Conservation (phyloP, 2,329 filamentous ascomycete species). For the Cercospora citrullina region DNA sequence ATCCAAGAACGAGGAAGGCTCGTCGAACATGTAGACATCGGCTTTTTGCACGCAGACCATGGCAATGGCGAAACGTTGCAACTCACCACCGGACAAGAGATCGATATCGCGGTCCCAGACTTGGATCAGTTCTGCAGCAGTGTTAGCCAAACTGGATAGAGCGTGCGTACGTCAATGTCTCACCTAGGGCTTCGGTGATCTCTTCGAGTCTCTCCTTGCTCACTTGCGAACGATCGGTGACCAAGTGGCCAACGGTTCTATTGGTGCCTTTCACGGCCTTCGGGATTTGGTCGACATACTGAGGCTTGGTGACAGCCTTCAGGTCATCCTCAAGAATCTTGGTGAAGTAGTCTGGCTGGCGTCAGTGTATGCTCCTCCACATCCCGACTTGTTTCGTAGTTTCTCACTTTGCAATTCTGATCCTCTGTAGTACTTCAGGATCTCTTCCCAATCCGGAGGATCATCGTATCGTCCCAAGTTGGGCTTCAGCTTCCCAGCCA, state of each 20-base stretch:
- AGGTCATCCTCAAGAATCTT: conserved; percentile 96
- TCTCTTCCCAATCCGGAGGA: conserved; percentile 98
- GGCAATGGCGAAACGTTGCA: conserved; percentile 96
- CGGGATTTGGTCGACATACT: conserved; percentile 98
- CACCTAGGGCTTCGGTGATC: conserved; percentile 72
- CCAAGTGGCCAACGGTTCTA: conserved; percentile 75
- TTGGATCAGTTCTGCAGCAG: conserved; percentile 67
- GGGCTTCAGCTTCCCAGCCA: conserved; percentile 97
- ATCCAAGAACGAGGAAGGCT: conserved; percentile 98
- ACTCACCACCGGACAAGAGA: conserved; percentile 90
- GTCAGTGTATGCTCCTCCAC: conserved; percentile 25
- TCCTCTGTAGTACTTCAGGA: conserved; percentile 96
- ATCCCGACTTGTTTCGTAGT: conserved; percentile 16
- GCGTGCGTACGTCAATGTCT: conserved; percentile 38
- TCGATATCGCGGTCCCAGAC: conserved; percentile 90
- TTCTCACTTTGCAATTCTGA: conserved; percentile 90
- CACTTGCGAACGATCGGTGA: conserved; percentile 74
- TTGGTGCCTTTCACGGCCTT: conserved; percentile 77
- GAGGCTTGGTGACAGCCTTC: conserved; percentile 97
- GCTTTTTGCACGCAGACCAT: conserved; percentile 94
- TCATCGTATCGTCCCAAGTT: conserved; percentile 95
- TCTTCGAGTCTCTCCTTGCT: conserved; percentile 69
- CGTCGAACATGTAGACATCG: conserved; percentile 99
- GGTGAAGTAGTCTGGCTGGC: conserved; percentile 82
- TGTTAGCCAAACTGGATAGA: conserved; percentile 32